Evolutionary conservation across 768 basidiomycete species (phyloP).

Genomic region (Tremella fuciformis): DNA sequence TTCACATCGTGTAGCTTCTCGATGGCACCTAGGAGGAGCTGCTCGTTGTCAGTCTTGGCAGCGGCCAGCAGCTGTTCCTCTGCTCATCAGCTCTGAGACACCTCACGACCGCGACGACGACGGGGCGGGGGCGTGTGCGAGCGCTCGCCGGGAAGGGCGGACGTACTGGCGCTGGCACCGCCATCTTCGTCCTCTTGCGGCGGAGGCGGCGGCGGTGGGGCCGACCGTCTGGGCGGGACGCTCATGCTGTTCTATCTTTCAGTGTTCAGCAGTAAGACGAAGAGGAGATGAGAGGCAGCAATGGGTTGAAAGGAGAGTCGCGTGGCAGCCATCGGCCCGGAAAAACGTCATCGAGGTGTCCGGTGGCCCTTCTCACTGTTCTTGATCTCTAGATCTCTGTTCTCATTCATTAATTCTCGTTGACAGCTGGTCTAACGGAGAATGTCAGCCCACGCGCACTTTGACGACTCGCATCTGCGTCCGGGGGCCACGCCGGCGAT

Average conservation of each 20-base stretch:
- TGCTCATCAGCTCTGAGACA: constrained; percentile 42
- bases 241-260: constrained; percentile 12
- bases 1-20: constrained; percentile 64
- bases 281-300: background rate
- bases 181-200: constrained; percentile 29
- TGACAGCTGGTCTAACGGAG: no score
- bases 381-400: no score
- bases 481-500: no score
- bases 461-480: no score
- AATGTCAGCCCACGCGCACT: no score
- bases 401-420: no score
- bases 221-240: constrained; percentile 31
- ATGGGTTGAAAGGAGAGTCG: no score
- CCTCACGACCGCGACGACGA: background rate
- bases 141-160: background rate
- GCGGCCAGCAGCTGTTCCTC: constrained; percentile 72
- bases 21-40: constrained; percentile 63
- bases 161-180: constrained; percentile 43
- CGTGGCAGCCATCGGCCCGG: no score
- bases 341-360: no score
- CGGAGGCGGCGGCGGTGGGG: constrained; percentile 40
- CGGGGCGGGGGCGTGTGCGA: no score
- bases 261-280: constrained; percentile 3
- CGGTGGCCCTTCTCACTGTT: no score
- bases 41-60: constrained; percentile 70